Evolutionary conservation across 352 stramenopile genomes (phyloP), one percentile per base, ranked within the genome.

Genomic region (Peronosclerospora sorghi): DNA sequence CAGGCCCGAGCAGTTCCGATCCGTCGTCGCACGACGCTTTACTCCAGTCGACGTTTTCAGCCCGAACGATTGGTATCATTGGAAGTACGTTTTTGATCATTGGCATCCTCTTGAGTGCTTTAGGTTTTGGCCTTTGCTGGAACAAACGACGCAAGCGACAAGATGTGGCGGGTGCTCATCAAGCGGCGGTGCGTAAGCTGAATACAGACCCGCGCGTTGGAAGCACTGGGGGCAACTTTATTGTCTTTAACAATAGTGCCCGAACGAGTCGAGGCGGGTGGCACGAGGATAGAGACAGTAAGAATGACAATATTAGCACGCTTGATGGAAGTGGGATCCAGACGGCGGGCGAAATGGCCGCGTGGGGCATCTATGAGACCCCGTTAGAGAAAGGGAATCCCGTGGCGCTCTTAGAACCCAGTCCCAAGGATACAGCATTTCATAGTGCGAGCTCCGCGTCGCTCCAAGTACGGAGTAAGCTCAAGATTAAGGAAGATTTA

Each of bases 401-500:
- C 0, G 74, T 86, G 8, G 74, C 72, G 15, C 59, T 86, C 1
- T 56, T 86, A 4, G 74, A 84, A 45, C 66, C 79, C n/a, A 75
- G 72, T 19, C 46, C 54, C 14, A 45, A 56, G 28, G 38, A 53
- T 20, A 59, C 48, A n/a, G 48, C 32, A 35, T 51, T 46, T 27
- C 44, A 52, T 18, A 48, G 57, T 21, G 53, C 52, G 8, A 63
- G 53, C 24, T 59, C 53, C 6, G 44, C 46, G 17, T 67, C 57
- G 6, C 48, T 67, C n/a, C 57, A 67, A 20, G 45, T 23, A 5
- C 57, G 57, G 28, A 67, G 57, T 24, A 71, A 64, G 26, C 54
- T 65, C 20, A 72, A 73, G 23, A 69, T 59, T 21, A 73, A 72
- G 24, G 65, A 69, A 27, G 51, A 74, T 18, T 35, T 84, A 15